A percentile compares a stretch with the other conserved stretches of the same genome.
Conservation (phyloP, 495 filamentous ascomycete species). For the Penicillium ochrochloron region DNA sequence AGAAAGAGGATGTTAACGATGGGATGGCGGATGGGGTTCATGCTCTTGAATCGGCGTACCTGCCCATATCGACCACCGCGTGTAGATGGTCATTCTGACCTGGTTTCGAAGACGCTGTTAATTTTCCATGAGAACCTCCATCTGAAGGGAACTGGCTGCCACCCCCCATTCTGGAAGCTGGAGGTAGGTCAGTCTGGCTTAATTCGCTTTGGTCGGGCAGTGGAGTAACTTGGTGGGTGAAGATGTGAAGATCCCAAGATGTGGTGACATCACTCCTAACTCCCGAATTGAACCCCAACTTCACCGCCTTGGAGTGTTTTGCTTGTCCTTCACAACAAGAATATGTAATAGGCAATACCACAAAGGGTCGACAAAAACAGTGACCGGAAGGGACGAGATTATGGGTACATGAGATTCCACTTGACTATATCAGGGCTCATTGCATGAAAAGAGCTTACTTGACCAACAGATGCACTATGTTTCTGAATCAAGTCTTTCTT, state of each 20-base stretch:
- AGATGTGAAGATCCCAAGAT: no score
- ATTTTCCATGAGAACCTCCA: neutral
- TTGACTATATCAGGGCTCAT: constrained; percentile 6
- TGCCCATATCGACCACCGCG: constrained; percentile 40
- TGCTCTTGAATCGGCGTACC: constrained; percentile 21
- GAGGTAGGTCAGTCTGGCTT: neutral
- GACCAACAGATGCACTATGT: constrained; percentile 24
- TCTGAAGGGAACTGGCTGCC: constrained; percentile 14
- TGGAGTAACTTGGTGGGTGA: no score
- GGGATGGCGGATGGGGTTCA: neutral
- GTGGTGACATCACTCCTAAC: no score
- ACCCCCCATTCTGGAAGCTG: constrained; percentile 24
- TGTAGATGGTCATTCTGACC: constrained; percentile 25
- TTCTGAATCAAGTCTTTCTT: constrained; percentile 15
- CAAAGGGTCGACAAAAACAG: constrained; percentile 32
- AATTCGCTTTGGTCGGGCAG: no score
- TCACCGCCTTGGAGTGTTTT: no score
- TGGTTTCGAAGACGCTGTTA: neutral
- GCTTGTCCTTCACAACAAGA: no score
- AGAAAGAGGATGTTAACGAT: neutral
- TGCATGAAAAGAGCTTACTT: neutral
- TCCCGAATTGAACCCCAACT: no score
- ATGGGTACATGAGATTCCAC: constrained; percentile 39
- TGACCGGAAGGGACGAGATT: constrained; percentile 30
- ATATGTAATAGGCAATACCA: no score